Evolutionary conservation across 148 eudicot species (phyloP).

Genomic region (Rhododendron kiyosumense): DNA sequence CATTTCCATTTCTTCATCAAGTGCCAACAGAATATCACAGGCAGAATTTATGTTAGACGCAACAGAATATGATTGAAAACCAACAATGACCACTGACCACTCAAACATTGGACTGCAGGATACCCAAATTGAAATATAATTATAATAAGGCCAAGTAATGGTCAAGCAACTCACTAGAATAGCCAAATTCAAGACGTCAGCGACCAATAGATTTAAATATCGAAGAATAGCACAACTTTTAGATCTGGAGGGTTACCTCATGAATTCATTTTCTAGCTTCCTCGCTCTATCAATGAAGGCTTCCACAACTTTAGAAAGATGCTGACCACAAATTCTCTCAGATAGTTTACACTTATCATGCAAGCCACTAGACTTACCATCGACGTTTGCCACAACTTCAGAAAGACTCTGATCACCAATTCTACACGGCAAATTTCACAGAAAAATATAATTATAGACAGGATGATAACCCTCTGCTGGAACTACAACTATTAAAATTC

Average conservation of each 20-base stretch:
- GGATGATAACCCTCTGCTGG: not conserved
- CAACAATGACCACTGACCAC: not conserved
- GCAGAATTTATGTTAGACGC: not conserved
- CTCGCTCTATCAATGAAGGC: conserved; percentile 45
- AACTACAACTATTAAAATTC: not conserved
- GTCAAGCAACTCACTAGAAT: conserved; percentile 1
- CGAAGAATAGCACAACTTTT: not conserved
- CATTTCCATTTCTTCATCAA: conserved; percentile 1
- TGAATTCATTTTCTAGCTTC: conserved; percentile 58
- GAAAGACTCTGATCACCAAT: conserved; percentile 35
- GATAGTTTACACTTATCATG: conserved; percentile 30
- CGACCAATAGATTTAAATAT: conserved; percentile 1
- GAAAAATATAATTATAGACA: not conserved
- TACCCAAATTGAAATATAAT: not conserved
- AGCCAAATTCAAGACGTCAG: not conserved
- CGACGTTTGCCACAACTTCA: conserved; percentile 39
- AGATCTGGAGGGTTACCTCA: conserved; percentile 40
- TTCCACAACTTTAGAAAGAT: conserved; percentile 41
- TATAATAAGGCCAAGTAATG: not conserved
- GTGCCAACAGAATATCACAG: not conserved
- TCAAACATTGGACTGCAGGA: not conserved
- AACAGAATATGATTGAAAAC: not conserved
- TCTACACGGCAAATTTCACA: conserved; percentile 23
- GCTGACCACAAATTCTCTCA: conserved; percentile 40
- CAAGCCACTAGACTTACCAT: conserved; percentile 18